Evolutionary conservation across 495 filamentous ascomycete genomes (phyloP), one percentile per base, ranked within the genome.

Genomic region (Arthonia radiata): DNA sequence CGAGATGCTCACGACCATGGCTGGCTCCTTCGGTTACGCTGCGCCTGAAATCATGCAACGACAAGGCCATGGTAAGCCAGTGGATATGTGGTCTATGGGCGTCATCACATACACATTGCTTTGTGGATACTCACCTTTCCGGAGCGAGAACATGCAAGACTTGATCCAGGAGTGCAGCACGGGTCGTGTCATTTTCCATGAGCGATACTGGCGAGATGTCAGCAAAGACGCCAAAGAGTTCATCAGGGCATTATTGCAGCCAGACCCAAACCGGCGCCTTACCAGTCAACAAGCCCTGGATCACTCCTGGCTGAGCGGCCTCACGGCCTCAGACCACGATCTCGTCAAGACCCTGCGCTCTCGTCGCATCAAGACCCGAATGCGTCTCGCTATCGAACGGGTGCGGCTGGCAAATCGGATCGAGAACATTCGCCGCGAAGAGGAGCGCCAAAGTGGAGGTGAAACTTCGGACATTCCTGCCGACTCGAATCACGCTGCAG

Each of bases 71-170:
- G 86, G 89, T 41, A 94, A 94, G 47, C 76, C 86, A n/a, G 86
- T 94, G 16, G 86, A 99, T 43, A 89, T 99, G 77, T 99, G 86
- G 86, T 93, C 83, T 5, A 57, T 99, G 39, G 86, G 86, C 36
- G 83, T 99, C 37, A 94, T 99, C 42, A 94, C 89, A 16, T 99
- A 99, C 53, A 94, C 89, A 10, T 62, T 99, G n/a, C 76, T 99
- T 22, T 99, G 86, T 50, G 86, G 86, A 27, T 99, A 99, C 50
- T 92, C 83, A 7, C 86, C 86, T 16, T 99, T 94, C 67, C 71
- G 86, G 30, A 79, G 77, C 35, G 86, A 99, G 49, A 90, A 75
- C 39, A 53, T 99, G 16, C 64, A 72, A 31, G 86, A 93, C 40
- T 59, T 99, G 35, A 91, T 99, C 40, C 81, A 93, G 32, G 86